Base-by-base conservation (phyloP, 352 stramenopile genomes). In the Pythium dissimile region DNA sequence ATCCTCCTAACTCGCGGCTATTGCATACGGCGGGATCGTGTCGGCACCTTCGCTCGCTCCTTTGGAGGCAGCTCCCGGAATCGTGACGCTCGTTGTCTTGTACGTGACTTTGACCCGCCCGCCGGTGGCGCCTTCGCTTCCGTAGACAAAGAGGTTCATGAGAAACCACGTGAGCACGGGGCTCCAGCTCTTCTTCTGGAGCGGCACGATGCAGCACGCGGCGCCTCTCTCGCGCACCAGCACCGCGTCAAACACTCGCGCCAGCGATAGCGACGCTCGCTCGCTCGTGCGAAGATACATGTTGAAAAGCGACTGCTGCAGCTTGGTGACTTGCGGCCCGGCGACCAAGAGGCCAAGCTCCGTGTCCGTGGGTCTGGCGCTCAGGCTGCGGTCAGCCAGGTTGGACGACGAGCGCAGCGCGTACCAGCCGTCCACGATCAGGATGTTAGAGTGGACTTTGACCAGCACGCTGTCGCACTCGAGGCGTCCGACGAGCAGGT, bases 361-460 rank as follows among this genome's bases (percentile, higher is more conserved):
- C 1, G 81, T 91, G 46, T 91, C 81, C 15, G 77, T 89, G 3
- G 81, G 78, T 20, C 79, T 62, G 7, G 77, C 69, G 38, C 81
- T 91, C 16, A 91, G 34, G 65, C 79, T 89, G n/a, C 81, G 75
- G 37, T 91, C 81, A 5, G 81, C 79, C 34, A 91, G 64, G 39
- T 91, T 91, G 31, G 78, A 89, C 32, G 81, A 91, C 47, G 78
- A 88, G 5, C 81, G 73, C 30, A 91, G 54, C 7, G 79, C 81
- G 50, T 88, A 88, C 28, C 61, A 63, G n/a, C 81, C 79, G 41
- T 91, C 81, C 23, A 77, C 65, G 63, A 91, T 91, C 31, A 91
- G 62, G 30, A 91, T 86, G 52, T 91, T 91, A 20, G 81, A 91
- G 61, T 91, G 81, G 24, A 91, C 79, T 55, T 91, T 91, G 52